A percentile compares a stretch with the other conserved stretches of the same genome.
Evolutionary conservation across 2,329 filamentous ascomycete species (phyloP).

Genomic region (Malbranchea cinnamomea): DNA sequence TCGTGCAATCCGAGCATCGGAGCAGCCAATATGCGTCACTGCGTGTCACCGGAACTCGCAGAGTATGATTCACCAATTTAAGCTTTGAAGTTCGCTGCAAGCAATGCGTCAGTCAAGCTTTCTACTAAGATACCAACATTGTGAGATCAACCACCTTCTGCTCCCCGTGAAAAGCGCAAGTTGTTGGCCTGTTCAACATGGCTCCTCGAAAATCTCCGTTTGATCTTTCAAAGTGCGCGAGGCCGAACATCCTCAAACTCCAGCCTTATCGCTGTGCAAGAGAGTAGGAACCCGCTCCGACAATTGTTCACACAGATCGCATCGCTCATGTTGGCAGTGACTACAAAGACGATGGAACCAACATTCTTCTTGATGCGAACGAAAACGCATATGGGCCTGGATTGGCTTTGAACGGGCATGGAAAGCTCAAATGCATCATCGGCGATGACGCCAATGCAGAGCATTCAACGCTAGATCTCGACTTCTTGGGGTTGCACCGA

Average conservation of each 20-base stretch:
- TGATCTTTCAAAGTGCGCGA: conserved; percentile 57
- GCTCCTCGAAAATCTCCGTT: conserved; percentile 39
- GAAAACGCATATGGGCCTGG: conserved; percentile 92
- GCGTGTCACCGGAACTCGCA: no score
- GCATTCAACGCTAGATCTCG: conserved; percentile 43
- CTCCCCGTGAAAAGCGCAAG: conserved; percentile 6
- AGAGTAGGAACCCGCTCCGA: conserved; percentile 44
- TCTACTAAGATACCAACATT: conserved; percentile 5
- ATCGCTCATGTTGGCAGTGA: conserved; percentile 46
- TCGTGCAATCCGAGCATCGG: no score
- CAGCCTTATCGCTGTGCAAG: conserved; percentile 68
- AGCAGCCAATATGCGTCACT: no score
- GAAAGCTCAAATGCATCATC: conserved; percentile 32
- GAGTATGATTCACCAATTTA: no score
- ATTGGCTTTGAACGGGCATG: conserved; percentile 38
- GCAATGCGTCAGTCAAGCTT: neutral
- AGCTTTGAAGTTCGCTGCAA: neutral
- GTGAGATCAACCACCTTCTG: conserved; percentile 6
- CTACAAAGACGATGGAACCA: conserved; percentile 96
- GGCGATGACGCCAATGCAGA: conserved; percentile 22
- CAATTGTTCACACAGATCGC: conserved; percentile 6
- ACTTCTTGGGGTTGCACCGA: conserved; percentile 72
- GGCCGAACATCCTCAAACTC: conserved; percentile 61
- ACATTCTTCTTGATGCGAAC: conserved; percentile 92
- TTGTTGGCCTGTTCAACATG: conserved; percentile 20